Conservation (phyloP, 2,329 filamentous ascomycete genomes). For the Talaromyces sp. region DNA sequence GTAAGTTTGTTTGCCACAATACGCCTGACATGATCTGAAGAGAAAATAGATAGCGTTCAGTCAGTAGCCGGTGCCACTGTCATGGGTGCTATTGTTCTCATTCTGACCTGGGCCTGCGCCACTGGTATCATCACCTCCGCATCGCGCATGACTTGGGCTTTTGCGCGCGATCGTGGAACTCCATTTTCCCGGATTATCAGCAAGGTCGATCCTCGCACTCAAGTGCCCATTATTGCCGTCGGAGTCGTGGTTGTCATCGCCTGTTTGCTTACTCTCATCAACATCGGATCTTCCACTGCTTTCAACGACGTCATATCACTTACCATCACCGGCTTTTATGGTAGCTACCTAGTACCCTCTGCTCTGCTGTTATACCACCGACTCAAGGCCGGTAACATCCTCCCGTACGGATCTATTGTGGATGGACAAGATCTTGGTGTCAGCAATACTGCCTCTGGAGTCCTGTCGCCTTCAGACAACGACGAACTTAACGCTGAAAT, state of each 20-base stretch:
- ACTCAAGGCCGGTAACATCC: conserved; percentile 33
- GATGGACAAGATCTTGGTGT: conserved; percentile 21
- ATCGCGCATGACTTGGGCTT: conserved; percentile 54
- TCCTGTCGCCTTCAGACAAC: background rate
- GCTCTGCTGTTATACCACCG: conserved; percentile 35
- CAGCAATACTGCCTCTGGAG: background rate
- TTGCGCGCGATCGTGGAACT: conserved; percentile 44
- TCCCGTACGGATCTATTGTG: conserved; percentile 35
- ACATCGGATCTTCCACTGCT: conserved; percentile 49
- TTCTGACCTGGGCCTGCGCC: conserved; percentile 26
- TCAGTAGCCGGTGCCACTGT: conserved; percentile 25
- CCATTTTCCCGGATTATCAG: conserved; percentile 35
- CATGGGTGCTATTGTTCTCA: conserved; percentile 26
- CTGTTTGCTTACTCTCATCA: conserved; percentile 50
- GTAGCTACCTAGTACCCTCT: conserved; percentile 34
- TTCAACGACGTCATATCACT: conserved; percentile 46
- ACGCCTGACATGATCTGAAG: background rate
- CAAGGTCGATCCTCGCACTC: conserved; percentile 13
- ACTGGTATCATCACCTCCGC: conserved; percentile 26
- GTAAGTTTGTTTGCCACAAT: conserved; percentile 32
- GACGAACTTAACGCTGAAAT: background rate
- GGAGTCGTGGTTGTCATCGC: conserved; percentile 45
- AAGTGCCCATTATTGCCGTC: conserved; percentile 35
- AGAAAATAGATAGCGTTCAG: conserved; percentile 21
- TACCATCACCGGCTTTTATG: conserved; percentile 38